Evolutionary conservation across 176 grass and related monocot genomes (phyloP).

Genomic region (Cenchrus fungigraminus): DNA sequence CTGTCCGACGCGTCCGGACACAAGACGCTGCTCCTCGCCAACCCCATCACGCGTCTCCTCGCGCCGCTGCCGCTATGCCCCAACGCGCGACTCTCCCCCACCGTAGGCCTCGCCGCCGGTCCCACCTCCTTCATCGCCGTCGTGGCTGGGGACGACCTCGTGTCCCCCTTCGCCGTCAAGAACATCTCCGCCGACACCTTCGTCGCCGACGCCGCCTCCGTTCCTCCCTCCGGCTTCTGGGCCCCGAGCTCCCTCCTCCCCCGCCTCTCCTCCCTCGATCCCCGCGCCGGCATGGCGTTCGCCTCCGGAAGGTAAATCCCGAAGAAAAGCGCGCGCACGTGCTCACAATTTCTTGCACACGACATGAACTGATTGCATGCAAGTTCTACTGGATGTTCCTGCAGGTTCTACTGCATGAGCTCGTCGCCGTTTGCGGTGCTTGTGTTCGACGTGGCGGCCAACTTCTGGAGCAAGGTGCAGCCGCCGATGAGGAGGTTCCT

Average conservation of each 20-base stretch:
- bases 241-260: conserved; percentile 73
- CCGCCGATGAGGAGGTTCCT: conserved; percentile 93
- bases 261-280: conserved; percentile 77
- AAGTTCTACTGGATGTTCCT: conserved; percentile 2
- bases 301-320: conserved; percentile 46
- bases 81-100: conserved; percentile 73
- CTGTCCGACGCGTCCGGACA: conserved; percentile 70
- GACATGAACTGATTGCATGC: not conserved
- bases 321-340: not conserved
- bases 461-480: conserved; percentile 85
- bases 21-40: conserved; percentile 80
- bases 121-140: conserved; percentile 77
- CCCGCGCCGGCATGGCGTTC: conserved; percentile 73
- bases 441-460: conserved; percentile 63
- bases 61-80: conserved; percentile 67
- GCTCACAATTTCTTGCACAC: too few relatives aligned
- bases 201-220: conserved; percentile 69
- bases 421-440: conserved; percentile 81
- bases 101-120: conserved; percentile 71
- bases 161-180: conserved; percentile 96
- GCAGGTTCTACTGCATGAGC: conserved; percentile 96
- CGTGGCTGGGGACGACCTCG: conserved; percentile 78
- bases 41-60: conserved; percentile 78
- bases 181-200: conserved; percentile 91
- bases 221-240: conserved; percentile 66